Percentiles rank a stretch among this genome's conserved stretches.
phyloP scores from a whole-genome alignment of 495 filamentous ascomycete genomes.

The Penicillium lagena region DNA sequence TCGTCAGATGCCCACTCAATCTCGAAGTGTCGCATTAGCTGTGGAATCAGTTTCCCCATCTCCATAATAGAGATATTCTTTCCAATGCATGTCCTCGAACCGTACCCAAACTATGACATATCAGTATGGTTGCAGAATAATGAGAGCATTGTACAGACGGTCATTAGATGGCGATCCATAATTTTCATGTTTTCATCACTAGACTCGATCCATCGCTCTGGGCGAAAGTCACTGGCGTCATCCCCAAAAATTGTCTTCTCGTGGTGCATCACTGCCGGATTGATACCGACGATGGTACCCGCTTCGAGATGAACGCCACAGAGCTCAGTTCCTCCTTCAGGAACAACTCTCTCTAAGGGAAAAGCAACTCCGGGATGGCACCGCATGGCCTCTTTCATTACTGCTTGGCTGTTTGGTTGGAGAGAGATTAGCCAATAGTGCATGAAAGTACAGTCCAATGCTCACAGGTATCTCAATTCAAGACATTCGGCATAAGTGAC shows the following conservation, averaged over 20 bases:
- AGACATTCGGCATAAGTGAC: constrained; percentile 7
- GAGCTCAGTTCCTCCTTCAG: constrained; percentile 5
- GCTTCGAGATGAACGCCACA: constrained; percentile 6
- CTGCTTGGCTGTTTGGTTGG: constrained; percentile 1
- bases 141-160: not conserved
- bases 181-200: constrained; percentile 15
- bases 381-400: constrained; percentile 17
- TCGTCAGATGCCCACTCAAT: constrained; percentile 10
- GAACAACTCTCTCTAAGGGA: constrained; percentile 10
- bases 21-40: constrained; percentile 6
- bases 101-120: constrained; percentile 9
- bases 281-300: constrained; percentile 18
- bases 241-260: constrained; percentile 37
- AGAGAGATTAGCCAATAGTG: no score
- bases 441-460: not conserved
- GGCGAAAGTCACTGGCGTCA: constrained; percentile 41
- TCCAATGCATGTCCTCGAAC: constrained; percentile 10
- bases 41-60: constrained; percentile 8
- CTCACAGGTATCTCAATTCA: constrained; percentile 8
- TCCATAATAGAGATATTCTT: constrained; percentile 14
- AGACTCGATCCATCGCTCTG: constrained; percentile 46
- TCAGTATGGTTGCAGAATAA: not conserved
- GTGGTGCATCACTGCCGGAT: constrained; percentile 18
- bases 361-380: constrained; percentile 7
- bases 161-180: constrained; percentile 8